These are phyloP conservation scores for Corynascus novoguineensis DNA, from an alignment of 495 filamentous ascomycete species.

Conservation along the genomic window DNA sequence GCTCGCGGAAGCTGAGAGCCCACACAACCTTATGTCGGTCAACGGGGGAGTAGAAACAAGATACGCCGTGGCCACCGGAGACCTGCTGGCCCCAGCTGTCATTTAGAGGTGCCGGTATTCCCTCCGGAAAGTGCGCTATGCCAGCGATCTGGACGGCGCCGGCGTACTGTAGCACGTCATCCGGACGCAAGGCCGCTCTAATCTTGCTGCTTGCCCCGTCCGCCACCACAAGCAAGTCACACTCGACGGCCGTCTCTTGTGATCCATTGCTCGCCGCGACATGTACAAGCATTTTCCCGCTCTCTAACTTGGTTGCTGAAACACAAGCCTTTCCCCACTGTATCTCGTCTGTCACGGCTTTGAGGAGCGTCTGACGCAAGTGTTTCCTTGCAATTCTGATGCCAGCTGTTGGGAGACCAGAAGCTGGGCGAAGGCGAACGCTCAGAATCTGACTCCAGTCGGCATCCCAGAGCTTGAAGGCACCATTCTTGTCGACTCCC, in stretches of 20 bases:
- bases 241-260: constrained; percentile 24
- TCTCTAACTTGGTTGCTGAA: constrained; percentile 15
- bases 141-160: constrained; percentile 32
- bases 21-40: constrained; percentile 31
- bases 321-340: constrained; percentile 24
- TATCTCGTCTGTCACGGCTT: constrained; percentile 16
- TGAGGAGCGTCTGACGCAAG: constrained; percentile 23
- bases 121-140: constrained; percentile 21
- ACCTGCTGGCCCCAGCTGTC: constrained; percentile 33
- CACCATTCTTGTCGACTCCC: constrained; percentile 11
- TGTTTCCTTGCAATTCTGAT: constrained; percentile 25
- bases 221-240: constrained; percentile 35
- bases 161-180: constrained; percentile 31
- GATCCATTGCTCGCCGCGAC: constrained; percentile 7
- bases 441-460: constrained; percentile 24
- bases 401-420: constrained; percentile 16
- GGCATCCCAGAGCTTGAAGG: constrained; percentile 27
- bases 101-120: constrained; percentile 24
- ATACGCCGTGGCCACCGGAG: constrained; percentile 24
- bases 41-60: constrained; percentile 34
- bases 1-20: constrained; percentile 27
- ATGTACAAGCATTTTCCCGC: constrained; percentile 7
- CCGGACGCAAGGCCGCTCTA: constrained; percentile 28
- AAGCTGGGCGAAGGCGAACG: constrained; percentile 13
- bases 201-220: constrained; percentile 40